Evolutionary conservation across 176 grass and related monocot genomes (phyloP).

Genomic region (Poa annua): DNA sequence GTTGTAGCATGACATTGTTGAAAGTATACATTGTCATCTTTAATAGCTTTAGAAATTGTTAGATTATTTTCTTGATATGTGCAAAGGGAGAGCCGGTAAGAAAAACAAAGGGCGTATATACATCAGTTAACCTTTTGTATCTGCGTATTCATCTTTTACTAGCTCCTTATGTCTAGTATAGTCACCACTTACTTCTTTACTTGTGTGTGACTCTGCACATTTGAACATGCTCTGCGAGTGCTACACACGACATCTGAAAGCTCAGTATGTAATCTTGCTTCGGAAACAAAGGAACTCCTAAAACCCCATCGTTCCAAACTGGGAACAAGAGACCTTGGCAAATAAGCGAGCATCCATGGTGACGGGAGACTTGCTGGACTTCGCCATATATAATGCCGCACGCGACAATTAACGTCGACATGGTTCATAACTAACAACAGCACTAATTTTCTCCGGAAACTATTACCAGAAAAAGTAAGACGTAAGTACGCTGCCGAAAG

Average conservation of each 20-base stretch:
- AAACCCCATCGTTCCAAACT: not conserved
- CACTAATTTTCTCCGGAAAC: not conserved
- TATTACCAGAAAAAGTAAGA: not conserved
- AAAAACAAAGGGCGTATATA: no score
- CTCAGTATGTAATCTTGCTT: not conserved
- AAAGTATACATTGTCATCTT: no score
- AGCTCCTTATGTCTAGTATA: no score
- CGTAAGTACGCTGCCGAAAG: not conserved
- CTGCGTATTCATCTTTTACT: no score
- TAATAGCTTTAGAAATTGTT: no score
- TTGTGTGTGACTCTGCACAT: not conserved
- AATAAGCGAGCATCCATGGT: not conserved
- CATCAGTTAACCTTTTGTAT: no score
- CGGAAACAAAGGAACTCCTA: not conserved
- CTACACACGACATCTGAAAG: not conserved
- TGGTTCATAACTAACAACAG: not conserved
- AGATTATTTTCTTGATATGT: no score
- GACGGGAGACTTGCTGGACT: not conserved
- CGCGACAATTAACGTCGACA: not conserved
- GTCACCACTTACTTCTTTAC: no score
- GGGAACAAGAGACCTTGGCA: not conserved
- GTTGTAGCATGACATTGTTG: no score
- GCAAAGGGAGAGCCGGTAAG: no score
- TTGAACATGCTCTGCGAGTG: not conserved
- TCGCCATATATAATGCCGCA: not conserved